phyloP scores from a whole-genome alignment of 345 rosid species.

The Pugionium cornutum region DNA sequence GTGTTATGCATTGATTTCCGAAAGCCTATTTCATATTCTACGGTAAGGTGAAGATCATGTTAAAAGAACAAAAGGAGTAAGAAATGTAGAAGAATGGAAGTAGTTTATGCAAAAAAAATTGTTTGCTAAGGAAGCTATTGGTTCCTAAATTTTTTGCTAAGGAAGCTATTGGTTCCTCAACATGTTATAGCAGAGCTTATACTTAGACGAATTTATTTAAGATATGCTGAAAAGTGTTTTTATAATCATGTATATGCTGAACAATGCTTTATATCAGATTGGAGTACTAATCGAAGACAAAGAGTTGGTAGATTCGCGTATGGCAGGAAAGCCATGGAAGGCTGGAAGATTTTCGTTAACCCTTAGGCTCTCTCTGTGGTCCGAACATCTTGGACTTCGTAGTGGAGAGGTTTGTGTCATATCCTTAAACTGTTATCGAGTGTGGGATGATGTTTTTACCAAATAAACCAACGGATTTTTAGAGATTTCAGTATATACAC shows the following conservation, averaged over 20 bases:
- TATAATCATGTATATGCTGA: background rate
- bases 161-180: slow-evolving; percentile 9
- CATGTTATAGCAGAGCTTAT: slow-evolving; percentile 14
- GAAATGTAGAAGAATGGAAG: slow-evolving; percentile 11
- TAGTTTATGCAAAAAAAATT: background rate
- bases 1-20: slow-evolving; percentile 7
- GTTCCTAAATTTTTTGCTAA: slow-evolving; percentile 13
- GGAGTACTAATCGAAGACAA: slow-evolving; percentile 88
- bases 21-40: slow-evolving; percentile 11
- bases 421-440: slow-evolving; percentile 2
- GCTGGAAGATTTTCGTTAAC: slow-evolving; percentile 84
- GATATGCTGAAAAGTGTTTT: slow-evolving; percentile 18
- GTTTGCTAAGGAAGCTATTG: slow-evolving; percentile 3
- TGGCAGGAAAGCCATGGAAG: slow-evolving; percentile 96
- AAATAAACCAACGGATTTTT: background rate
- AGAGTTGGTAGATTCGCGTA: slow-evolving; percentile 74
- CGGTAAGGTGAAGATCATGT: slow-evolving; percentile 10
- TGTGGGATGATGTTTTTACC: slow-evolving; percentile 7
- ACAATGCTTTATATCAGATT: slow-evolving; percentile 56
- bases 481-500: slow-evolving; percentile 8
- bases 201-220: background rate
- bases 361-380: slow-evolving; percentile 94
- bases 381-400: slow-evolving; percentile 92
- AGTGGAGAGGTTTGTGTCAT: slow-evolving; percentile 62
- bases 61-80: background rate